Evolutionary conservation across 2,329 filamentous ascomycete species (phyloP).

Genomic region (Aurifilum marmelostoma): DNA sequence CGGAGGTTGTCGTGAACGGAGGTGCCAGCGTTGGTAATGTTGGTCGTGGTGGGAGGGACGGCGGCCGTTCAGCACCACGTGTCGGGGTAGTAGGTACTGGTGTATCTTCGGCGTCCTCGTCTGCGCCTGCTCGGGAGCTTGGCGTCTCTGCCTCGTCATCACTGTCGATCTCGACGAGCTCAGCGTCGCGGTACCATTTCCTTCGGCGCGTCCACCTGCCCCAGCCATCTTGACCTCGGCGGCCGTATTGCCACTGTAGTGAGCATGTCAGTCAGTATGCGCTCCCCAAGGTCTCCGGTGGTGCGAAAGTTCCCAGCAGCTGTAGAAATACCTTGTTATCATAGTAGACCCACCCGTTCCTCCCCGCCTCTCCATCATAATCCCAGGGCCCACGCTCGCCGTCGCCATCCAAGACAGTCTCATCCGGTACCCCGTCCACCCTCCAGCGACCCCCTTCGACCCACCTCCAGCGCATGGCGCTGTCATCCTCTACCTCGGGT

Average conservation of each 20-base stretch:
- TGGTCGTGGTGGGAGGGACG: slow-evolving; percentile 25
- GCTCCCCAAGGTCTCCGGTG: background rate
- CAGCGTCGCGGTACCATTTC: slow-evolving; percentile 96
- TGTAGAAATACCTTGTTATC: slow-evolving; percentile 78
- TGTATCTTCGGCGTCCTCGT: slow-evolving; percentile 31
- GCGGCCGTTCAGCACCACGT: slow-evolving; percentile 34
- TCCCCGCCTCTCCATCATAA: slow-evolving; percentile 63
- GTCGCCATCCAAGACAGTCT: slow-evolving; percentile 40
- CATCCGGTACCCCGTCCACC: slow-evolving; percentile 73
- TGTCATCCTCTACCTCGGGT: slow-evolving; percentile 63
- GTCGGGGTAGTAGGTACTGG: background rate
- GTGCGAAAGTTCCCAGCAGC: background rate
- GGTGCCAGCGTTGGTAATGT: slow-evolving; percentile 17
- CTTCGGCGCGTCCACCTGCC: slow-evolving; percentile 88
- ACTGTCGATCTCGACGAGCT: slow-evolving; percentile 76
- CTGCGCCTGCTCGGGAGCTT: slow-evolving; percentile 35
- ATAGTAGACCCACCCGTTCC: slow-evolving; percentile 92
- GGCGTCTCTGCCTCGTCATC: slow-evolving; percentile 37
- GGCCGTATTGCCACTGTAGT: slow-evolving; percentile 82
- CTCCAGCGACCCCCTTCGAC: slow-evolving; percentile 83
- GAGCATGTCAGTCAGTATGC: background rate
- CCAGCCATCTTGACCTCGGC: slow-evolving; percentile 87
- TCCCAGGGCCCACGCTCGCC: slow-evolving; percentile 47
- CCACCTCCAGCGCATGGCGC: slow-evolving; percentile 70
- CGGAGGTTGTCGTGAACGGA: slow-evolving; percentile 18